Evolutionary conservation across 768 basidiomycete genomes (phyloP).

Genomic region (Pulveroboletus sp.): DNA sequence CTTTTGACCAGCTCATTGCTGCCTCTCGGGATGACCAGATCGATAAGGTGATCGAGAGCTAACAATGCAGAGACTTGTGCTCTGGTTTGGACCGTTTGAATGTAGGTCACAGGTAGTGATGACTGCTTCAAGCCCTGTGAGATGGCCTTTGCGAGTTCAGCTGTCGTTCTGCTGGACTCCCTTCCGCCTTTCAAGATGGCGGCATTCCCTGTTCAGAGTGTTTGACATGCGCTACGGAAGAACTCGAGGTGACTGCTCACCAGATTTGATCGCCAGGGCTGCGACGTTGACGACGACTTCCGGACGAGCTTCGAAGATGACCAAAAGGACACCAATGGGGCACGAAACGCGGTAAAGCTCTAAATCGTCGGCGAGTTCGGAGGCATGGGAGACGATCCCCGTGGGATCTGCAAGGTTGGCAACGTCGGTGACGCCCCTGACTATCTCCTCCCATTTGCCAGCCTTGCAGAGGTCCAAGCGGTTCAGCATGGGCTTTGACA

Average conservation of each 20-base stretch:
- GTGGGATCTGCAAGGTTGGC: conserved; percentile 83
- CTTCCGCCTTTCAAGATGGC: conserved; percentile 98
- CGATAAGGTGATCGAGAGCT: conserved; percentile 85
- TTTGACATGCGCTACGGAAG: conserved; percentile 1
- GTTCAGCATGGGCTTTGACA: conserved; percentile 79
- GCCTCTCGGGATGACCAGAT: conserved; percentile 94
- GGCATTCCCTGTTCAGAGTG: conserved; percentile 66
- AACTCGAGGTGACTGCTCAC: conserved; percentile 38
- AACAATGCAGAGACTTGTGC: conserved; percentile 87
- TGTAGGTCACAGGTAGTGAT: conserved; percentile 68
- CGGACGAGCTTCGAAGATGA: conserved; percentile 96
- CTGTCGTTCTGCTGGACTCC: conserved; percentile 81
- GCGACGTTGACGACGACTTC: conserved; percentile 99
- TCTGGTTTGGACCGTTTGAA: conserved; percentile 89
- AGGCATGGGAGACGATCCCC: conserved; percentile 81
- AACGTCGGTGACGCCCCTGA: conserved; percentile 86
- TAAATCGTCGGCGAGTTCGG: conserved; percentile 79
- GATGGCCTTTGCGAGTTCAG: conserved; percentile 75
- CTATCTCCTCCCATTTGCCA: conserved; percentile 94
- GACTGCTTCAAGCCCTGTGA: conserved; percentile 71
- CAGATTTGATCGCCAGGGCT: conserved; percentile 92
- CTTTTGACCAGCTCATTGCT: conserved; percentile 84
- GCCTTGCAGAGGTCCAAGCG: conserved; percentile 73
- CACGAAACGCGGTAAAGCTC: conserved; percentile 93
- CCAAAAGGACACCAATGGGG: conserved; percentile 91